Evolutionary conservation across 441 rosid species (phyloP), one percentile per base, ranked within the genome.

Genomic region (Melastoma candidum): DNA sequence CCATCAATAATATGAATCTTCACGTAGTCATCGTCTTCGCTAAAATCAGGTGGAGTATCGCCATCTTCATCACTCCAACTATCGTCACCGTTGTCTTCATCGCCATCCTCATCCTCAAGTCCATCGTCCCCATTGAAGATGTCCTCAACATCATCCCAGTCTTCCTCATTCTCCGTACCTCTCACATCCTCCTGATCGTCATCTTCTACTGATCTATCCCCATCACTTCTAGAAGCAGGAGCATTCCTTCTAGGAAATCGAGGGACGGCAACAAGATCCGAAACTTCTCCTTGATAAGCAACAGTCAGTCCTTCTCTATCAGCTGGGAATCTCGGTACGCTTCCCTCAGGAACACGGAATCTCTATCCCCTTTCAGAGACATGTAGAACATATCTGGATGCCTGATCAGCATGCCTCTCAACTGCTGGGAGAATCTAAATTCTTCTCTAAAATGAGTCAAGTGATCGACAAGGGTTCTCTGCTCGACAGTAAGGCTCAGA

Each of bases 381-480:
- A 93, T 95, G 8, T 81, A 88, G 68, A 88, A 86, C 65, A 88
- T 66, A 70, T 88, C 97, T 47, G 92, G 95, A 56, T 93, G 96
- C 67, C 96, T 82, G 62, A 84, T 77, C 60, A 93, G 71, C 98
- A 93, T 88, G 51, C 98, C 95, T 51, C 98, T 77, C 36, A 88
- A 54, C 44, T 88, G 98, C 68, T 88, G 95, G 49, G 98, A 86
- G 74, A 88, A 82, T 65, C 97, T 76, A 51, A 88, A 93, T 53
- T 93, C 95, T 70, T 88, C 90, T 2, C 97, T 74, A 59, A 86
- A 93, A 76, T 86, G 96, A 61, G 95, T 84, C 58, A 93, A 76
- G 72, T 86, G 92, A 80, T 93, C 95, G 27, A 88, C 98, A 55
- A 93, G 77, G 50, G 93, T 88, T 65, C 79, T 81, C 89, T 93